These are phyloP conservation scores for Rugosomyces carneus DNA, from an alignment of 1,284 basidiomycete species.

Conservation along the genomic window DNA sequence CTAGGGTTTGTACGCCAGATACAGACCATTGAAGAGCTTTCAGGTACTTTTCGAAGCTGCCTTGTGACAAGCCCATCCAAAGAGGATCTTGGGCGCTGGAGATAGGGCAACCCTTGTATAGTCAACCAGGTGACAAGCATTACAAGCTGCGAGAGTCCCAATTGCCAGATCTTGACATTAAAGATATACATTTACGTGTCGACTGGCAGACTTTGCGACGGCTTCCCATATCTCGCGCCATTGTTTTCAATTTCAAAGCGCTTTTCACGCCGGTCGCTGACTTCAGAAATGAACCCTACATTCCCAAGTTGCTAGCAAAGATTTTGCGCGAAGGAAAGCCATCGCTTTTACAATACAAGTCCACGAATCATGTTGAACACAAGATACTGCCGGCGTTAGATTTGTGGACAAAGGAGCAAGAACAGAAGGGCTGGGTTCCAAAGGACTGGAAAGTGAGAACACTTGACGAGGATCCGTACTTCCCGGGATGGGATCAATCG, in stretches of 20 bases:
- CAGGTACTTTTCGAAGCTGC: slow-evolving; percentile 43
- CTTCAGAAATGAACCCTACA: slow-evolving; percentile 38
- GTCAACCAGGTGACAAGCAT: slow-evolving; percentile 32
- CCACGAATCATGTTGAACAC: slow-evolving; percentile 34
- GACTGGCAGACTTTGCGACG: slow-evolving; percentile 51
- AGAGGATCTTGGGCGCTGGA: slow-evolving; percentile 46
- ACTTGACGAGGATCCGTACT: slow-evolving; percentile 43
- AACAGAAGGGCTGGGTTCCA: slow-evolving; percentile 37
- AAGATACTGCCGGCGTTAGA: slow-evolving; percentile 38
- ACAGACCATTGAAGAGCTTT: background rate
- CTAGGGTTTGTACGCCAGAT: slow-evolving; percentile 1
- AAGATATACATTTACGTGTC: slow-evolving; percentile 40
- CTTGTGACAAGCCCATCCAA: slow-evolving; percentile 42
- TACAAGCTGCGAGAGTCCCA: slow-evolving; percentile 29
- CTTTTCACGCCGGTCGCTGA: slow-evolving; percentile 42
- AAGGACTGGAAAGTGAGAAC: slow-evolving; percentile 41
- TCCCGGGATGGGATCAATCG: slow-evolving; percentile 33
- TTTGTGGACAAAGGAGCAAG: slow-evolving; percentile 41
- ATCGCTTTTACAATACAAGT: slow-evolving; percentile 38
- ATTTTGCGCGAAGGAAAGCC: slow-evolving; percentile 33
- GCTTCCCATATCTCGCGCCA: slow-evolving; percentile 37
- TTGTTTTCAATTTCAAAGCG: slow-evolving; percentile 48
- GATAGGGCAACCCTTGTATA: slow-evolving; percentile 39
- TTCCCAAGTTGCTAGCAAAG: slow-evolving; percentile 38
- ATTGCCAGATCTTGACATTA: slow-evolving; percentile 28